Conservation (phyloP, 31 red algal species). For the Odonthalia washingtoniensis region DNA sequence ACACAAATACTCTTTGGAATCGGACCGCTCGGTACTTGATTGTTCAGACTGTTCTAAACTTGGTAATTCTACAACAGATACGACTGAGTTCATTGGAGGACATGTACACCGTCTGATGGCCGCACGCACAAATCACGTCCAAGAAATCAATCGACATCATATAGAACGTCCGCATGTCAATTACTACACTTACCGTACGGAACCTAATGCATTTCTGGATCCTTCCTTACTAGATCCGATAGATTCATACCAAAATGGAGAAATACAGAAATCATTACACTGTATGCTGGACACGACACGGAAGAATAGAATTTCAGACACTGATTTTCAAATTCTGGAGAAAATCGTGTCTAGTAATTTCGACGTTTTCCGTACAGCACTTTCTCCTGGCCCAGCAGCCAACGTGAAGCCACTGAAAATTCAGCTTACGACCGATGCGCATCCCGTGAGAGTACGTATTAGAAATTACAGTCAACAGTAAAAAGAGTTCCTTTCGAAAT, state of each 20-base stretch:
- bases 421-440: conserved; percentile 8
- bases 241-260: conserved; percentile 9
- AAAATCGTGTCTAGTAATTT: conserved; percentile 17
- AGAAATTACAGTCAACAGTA: not conserved
- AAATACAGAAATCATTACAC: not conserved
- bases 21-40: not conserved
- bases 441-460: conserved; percentile 9
- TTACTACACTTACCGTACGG: no score
- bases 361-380: conserved; percentile 28
- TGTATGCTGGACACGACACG: conserved; percentile 8
- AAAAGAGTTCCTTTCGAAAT: not conserved
- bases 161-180: no score
- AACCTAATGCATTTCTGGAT: conserved; percentile 35
- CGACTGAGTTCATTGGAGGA: no score
- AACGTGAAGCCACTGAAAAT: conserved; percentile 7
- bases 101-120: no score
- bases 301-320: not conserved
- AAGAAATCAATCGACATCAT: no score
- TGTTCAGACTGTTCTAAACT: no score
- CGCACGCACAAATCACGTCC: no score
- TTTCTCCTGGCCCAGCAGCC: conserved; percentile 17
- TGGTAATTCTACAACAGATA: no score
- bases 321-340: not conserved
- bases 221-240: conserved; percentile 38
- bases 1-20: conserved; percentile 8